Evolutionary conservation across 2,329 filamentous ascomycete species (phyloP).

Genomic region (Apiospora pterosperma): DNA sequence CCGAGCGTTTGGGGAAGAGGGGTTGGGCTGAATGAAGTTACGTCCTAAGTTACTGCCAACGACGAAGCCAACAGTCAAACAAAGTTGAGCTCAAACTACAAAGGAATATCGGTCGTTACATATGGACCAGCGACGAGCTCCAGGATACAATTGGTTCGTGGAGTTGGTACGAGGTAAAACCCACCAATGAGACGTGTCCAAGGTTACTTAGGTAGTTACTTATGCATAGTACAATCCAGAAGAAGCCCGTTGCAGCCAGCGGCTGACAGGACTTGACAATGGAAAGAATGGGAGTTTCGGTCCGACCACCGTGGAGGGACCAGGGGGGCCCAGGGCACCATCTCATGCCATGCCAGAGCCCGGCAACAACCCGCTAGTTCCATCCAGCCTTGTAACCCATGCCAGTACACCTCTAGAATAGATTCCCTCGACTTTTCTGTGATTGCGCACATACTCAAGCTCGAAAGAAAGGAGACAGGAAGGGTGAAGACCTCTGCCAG

Average conservation of each 20-base stretch:
- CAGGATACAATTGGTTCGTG: constrained; percentile 21
- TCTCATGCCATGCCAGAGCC: not conserved
- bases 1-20: not conserved
- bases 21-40: not conserved
- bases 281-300: constrained; percentile 22
- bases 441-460: not conserved
- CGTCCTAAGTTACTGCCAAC: not conserved
- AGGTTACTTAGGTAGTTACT: constrained; percentile 11
- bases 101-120: constrained; percentile 12
- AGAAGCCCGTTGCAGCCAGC: not conserved
- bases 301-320: constrained; percentile 18
- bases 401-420: not conserved
- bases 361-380: constrained; percentile 2
- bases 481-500: not conserved
- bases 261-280: not conserved
- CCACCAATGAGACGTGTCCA: constrained; percentile 18
- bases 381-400: not conserved
- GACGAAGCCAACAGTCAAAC: not conserved
- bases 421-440: not conserved
- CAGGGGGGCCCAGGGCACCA: constrained; percentile 3
- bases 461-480: not conserved
- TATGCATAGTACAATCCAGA: constrained; percentile 12
- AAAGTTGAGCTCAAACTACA: not conserved
- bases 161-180: constrained; percentile 13
- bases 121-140: constrained; percentile 13